Evolutionary conservation across 2,329 filamentous ascomycete genomes (phyloP), one percentile per base, ranked within the genome.

Genomic region (Fusarium continuum): DNA sequence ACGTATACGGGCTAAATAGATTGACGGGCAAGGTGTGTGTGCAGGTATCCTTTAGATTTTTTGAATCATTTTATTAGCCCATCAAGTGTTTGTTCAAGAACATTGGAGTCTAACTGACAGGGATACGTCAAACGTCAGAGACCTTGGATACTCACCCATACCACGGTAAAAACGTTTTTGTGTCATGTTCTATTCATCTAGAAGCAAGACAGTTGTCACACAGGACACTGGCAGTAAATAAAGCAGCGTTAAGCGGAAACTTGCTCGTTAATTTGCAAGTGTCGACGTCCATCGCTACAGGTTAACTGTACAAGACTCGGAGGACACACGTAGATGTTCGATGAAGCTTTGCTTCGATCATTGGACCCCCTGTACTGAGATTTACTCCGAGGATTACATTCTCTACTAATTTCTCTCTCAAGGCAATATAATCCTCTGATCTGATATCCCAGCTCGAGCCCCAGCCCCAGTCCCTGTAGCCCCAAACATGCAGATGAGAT

Each of bases 1-100:
- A 36, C 69, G 72, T 19, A 39, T 46, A 16, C 70, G 61, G 34
- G 26, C 44, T 34, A 54, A 63, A 41, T 61, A 35, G 54, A 11
- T 16, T 8, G 43, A 38, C 8, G 7, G 29, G 11, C 52, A 44
- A 34, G 34, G 32, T 25, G 22, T 34, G 14, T 31, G 34, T 58
- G 35, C 28, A 45, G 28, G 41, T 49, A 55, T 47, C 39, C 39
- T 41, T 26, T 16, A 28, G 26, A 25, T n/a, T 6, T 16, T 29
- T 23, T 13, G 17, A 17, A 35, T 35, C n/a, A 34, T 20, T 11
- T 25, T 28, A 28, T 34, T 29, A 26, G 16, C 31, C 14, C 51
- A 22, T 20, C n/a, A 31, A 19, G 7, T 16, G 17, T 60, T 38
- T 60, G 22, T 7, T 10, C 4, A 25, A 19, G 6, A 14, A n/a